phyloP scores from a whole-genome alignment of 768 basidiomycete genomes.

The Leccinum arenicola region DNA sequence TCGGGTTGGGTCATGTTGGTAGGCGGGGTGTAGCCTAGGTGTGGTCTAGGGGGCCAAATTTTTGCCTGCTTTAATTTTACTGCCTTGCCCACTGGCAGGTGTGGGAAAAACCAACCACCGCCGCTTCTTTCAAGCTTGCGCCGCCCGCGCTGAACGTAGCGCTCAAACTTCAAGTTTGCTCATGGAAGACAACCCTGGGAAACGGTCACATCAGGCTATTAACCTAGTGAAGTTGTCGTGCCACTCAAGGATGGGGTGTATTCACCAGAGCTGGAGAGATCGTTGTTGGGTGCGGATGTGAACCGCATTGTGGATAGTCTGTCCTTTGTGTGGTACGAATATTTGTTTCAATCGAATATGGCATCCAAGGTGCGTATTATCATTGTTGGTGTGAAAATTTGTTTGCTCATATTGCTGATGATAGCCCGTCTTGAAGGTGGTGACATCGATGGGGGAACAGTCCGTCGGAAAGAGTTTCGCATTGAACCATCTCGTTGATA shows the following conservation, averaged over 20 bases:
- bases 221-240: background rate
- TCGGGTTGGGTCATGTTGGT: too few relatives aligned
- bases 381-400: rapidly evolving
- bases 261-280: constrained; percentile 47
- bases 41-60: too few relatives aligned
- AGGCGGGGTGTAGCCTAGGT: too few relatives aligned
- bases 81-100: too few relatives aligned
- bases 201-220: background rate
- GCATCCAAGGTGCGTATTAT: constrained; percentile 42
- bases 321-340: constrained; percentile 65
- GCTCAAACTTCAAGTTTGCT: background rate
- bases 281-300: constrained; percentile 58
- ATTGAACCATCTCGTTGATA: constrained; percentile 59
- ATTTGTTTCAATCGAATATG: constrained; percentile 61
- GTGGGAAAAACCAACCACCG: background rate
- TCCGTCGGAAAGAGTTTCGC: constrained; percentile 62
- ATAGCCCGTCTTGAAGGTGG: constrained; percentile 55
- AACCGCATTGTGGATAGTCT: constrained; percentile 53
- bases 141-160: background rate
- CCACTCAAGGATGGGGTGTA: constrained; percentile 58
- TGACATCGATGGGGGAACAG: constrained; percentile 69
- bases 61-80: too few relatives aligned
- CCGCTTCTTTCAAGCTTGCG: background rate
- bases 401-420: background rate
- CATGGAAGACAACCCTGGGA: background rate